Base-by-base conservation (phyloP, 345 rosid species). In the Euclidium syriacum region DNA sequence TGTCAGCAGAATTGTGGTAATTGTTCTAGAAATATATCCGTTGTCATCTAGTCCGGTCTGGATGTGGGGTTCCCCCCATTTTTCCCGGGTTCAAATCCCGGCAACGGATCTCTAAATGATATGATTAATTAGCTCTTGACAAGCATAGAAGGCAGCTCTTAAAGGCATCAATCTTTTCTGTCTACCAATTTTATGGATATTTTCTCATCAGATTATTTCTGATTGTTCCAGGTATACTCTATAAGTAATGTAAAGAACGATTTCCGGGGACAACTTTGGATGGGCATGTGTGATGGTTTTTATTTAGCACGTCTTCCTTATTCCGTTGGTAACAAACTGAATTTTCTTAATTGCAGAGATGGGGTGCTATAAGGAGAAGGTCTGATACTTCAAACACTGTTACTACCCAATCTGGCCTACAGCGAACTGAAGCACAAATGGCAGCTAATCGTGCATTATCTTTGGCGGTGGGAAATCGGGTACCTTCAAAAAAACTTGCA, bases 371-470 rank as follows among this genome's bases (percentile, higher is more conserved):
- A 62, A 74, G 77, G 76, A 87, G 80, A 82, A 61, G 70, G 58
- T 58, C 35, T 12, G 79, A 67, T 30, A 73, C 76, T 64, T 4
- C 57, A 50, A 83, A 64, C 54, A 19, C 67, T 64, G 58, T 43
- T 27, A 74, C 47, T 27, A 74, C 68, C 58, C 73, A 83, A 0
- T 42, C 74, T 46, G 78, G 81, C 57, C 36, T 74, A 30, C 88
- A 83, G 62, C 82, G 80, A 53, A 76, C 88, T 18, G 97, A 84
- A 81, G 85, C 80, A 26, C 84, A 78, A 68, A 72, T 76, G 73
- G 97, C 97, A 73, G 83, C 95, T 52, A 85, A 85, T 55, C 84
- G 69, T 72, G 99, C 99, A 35, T 57, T 90, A 76, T 75, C 81
- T 40, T 52, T 81, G 51, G 99, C 97, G 26, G 86, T 94, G 52